Percentiles rank a stretch among this genome's conserved stretches.
These are phyloP conservation scores for Cercospora berteroae DNA, from an alignment of 2,329 filamentous ascomycete genomes.

Conservation along the genomic window DNA sequence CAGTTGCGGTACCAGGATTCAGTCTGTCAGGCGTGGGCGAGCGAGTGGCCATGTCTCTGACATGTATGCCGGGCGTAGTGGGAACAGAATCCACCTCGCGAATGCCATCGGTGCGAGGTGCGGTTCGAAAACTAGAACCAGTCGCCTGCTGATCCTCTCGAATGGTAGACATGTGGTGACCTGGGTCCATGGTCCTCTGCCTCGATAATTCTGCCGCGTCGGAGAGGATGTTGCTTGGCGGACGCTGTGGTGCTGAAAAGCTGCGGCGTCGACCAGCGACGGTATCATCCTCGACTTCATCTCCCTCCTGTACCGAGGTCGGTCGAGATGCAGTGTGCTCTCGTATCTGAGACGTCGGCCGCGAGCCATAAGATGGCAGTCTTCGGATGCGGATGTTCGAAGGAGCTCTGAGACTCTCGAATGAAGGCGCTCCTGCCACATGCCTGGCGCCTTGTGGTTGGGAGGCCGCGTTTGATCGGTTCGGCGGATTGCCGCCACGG, in stretches of 20 bases:
- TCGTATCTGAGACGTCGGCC: constrained; percentile 21
- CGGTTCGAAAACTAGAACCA: constrained; percentile 2
- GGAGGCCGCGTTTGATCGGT: constrained; percentile 21
- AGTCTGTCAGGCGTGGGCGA: constrained; percentile 21
- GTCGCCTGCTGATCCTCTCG: constrained; percentile 28
- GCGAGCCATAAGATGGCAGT: constrained; percentile 26
- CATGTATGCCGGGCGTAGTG: constrained; percentile 25
- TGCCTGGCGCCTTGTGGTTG: constrained; percentile 22
- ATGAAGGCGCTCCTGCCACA: constrained; percentile 27
- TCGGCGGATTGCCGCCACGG: constrained; percentile 20
- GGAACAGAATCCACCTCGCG: constrained; percentile 19
- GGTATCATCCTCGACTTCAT: constrained; percentile 18
- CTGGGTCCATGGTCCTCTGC: constrained; percentile 28
- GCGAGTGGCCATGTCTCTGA: constrained; percentile 22
- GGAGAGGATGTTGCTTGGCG: constrained; percentile 20
- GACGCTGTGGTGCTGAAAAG: constrained; percentile 35
- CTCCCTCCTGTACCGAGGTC: constrained; percentile 14
- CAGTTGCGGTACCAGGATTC: constrained; percentile 20
- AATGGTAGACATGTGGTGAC: constrained; percentile 31
- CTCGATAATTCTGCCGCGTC: constrained; percentile 25
- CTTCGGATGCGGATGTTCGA: constrained; percentile 37
- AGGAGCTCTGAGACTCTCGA: constrained; percentile 33
- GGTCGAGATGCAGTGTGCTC: constrained; percentile 19
- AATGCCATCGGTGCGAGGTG: constrained; percentile 16
- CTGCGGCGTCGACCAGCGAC: constrained; percentile 33